A percentile compares a stretch with the other conserved stretches of the same genome.
Evolutionary conservation across 2,329 filamentous ascomycete species (phyloP).

Genomic region (Fonsecaea nubica): DNA sequence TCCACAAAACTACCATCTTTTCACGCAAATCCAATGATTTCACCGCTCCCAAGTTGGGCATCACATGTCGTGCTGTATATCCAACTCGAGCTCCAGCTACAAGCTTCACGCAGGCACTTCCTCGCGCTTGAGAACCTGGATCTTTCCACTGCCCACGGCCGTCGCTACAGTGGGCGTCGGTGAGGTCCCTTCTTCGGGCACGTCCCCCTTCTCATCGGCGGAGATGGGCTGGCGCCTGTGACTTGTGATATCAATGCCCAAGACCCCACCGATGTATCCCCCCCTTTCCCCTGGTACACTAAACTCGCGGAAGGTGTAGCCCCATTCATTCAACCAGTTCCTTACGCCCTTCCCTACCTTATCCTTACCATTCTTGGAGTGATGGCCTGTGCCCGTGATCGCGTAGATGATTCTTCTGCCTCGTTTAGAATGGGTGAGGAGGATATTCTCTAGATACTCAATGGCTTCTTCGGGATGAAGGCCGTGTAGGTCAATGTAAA

Average conservation of each 20-base stretch:
- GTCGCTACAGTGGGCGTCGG: conserved; percentile 41
- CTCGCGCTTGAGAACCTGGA: conserved; percentile 55
- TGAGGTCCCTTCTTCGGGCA: conserved; percentile 38
- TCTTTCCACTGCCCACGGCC: conserved; percentile 47
- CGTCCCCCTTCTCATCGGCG: conserved; percentile 42
- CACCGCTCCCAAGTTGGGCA: not conserved
- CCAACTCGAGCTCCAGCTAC: not conserved
- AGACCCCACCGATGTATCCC: conserved; percentile 69
- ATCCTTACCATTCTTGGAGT: conserved; percentile 98
- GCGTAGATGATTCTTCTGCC: conserved; percentile 80
- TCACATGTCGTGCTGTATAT: not conserved
- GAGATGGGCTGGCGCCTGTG: conserved; percentile 56
- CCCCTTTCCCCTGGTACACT: conserved; percentile 94
- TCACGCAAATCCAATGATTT: not conserved
- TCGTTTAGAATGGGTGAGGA: conserved; percentile 79
- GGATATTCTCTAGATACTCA: conserved; percentile 86
- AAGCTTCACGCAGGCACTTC: conserved; percentile 41
- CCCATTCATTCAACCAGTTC: conserved; percentile 90
- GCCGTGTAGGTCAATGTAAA: conserved; percentile 96
- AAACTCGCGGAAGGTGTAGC: conserved; percentile 95
- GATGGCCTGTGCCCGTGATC: conserved; percentile 95
- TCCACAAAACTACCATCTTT: not conserved
- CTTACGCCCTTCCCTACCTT: conserved; percentile 96
- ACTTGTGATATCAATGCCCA: conserved; percentile 68
- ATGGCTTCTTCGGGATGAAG: conserved; percentile 98